phyloP scores from a whole-genome alignment of 345 rosid species.

The Bruguiera sexangula region DNA sequence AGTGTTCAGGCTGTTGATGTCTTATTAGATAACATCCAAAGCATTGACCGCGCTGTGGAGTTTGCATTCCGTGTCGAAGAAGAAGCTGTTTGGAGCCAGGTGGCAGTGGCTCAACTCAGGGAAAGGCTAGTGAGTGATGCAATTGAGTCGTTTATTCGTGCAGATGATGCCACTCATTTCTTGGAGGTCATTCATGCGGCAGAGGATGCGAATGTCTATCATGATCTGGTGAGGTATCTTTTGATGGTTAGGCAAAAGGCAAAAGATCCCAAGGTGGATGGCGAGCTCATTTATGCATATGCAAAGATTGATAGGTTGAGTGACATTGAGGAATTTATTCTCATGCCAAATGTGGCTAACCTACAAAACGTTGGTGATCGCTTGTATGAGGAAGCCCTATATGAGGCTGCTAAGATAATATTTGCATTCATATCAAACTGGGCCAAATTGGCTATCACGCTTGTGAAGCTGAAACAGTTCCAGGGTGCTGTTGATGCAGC shows the following conservation, averaged over 20 bases:
- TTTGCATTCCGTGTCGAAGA: constrained; percentile 98
- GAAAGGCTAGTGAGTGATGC: constrained; percentile 98
- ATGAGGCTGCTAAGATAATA: constrained; percentile 95
- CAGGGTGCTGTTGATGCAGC: constrained; percentile 99
- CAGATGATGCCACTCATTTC: constrained; percentile 82
- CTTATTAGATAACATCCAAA: constrained; percentile 58
- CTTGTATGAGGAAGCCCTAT: constrained; percentile 72
- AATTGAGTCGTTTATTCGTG: constrained; percentile 92
- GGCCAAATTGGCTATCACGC: constrained; percentile 94
- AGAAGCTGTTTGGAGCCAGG: constrained; percentile 97
- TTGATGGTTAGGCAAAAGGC: constrained; percentile 96
- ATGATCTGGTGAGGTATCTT: constrained; percentile 91
- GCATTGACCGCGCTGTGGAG: constrained; percentile 87
- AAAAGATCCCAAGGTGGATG: constrained; percentile 90
- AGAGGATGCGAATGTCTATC: constrained; percentile 76
- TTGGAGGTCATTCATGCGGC: constrained; percentile 70
- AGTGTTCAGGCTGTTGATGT: constrained; percentile 75
- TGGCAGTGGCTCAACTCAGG: constrained; percentile 87
- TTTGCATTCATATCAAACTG: constrained; percentile 96
- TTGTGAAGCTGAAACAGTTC: constrained; percentile 90
- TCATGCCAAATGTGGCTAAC: constrained; percentile 98
- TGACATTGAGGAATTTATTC: constrained; percentile 91
- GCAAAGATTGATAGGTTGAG: constrained; percentile 89
- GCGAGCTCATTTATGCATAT: constrained; percentile 87
- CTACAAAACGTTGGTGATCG: constrained; percentile 95